Evolutionary conservation across 2,329 filamentous ascomycete genomes (phyloP), one percentile per base, ranked within the genome.

Genomic region (Hypoxylon sp.): DNA sequence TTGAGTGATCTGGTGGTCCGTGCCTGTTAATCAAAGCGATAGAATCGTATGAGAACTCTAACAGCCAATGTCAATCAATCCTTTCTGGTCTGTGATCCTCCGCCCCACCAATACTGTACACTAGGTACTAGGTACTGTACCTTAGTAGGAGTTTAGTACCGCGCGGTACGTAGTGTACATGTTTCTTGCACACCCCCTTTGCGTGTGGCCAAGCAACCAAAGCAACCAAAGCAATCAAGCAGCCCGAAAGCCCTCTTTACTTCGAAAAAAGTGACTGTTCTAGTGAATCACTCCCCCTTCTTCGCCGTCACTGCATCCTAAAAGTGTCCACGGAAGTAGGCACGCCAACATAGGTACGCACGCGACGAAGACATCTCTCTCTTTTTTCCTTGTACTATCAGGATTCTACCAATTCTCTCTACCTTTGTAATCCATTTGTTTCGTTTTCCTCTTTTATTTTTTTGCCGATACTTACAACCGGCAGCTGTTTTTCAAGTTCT

Each of bases 281-380:
- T 50, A 56, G 60, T 65, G 53, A 59, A 61, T 63, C 63, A 43
- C 45, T 48, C 49, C 52, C 52, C 63, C 59, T 67, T 67, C 61
- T 65, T 70, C 52, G 64, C 64, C 67, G 60, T 69, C 67, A 70
- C 64, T 56, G 43, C 55, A 56, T 62, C 57, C 53, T 34, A 34
- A 2, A 62, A 57, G 63, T 60, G 53, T 61, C 57, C 41, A 59
- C 45, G 46, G 43, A 56, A 57, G 56, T 52, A 67, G 59, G 45
- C 67, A 60, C 58, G 49, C 49, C 49, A 60, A 23, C 50, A 46
- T 19, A 64, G 41, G 34, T 60, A 65, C 50, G 60, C 63, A 53
- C 53, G 34, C 50, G 60, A 61, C 65, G 38, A 61, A 61, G 49
- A 63, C 53, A 63, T 59, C 79, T 69, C 74, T 72, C 71, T 77